phyloP scores from a whole-genome alignment of 2,329 filamentous ascomycete species.

The Chrysosporium keratinophilum region DNA sequence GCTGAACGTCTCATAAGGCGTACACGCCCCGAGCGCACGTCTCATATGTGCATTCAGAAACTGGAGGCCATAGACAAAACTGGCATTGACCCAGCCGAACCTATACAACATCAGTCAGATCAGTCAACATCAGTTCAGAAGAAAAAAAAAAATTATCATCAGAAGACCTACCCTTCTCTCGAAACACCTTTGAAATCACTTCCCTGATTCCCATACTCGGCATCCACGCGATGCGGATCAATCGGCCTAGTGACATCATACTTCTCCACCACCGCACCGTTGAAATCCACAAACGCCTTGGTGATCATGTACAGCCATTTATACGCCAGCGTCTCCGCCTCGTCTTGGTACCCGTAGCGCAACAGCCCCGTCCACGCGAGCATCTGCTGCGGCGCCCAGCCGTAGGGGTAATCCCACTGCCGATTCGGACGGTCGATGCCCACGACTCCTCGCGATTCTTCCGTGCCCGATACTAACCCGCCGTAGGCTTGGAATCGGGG shows the following conservation, averaged over 20 bases:
- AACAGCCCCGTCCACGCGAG: slow-evolving; percentile 89
- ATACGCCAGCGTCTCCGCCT: slow-evolving; percentile 81
- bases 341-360: slow-evolving; percentile 82
- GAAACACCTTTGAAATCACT: slow-evolving; percentile 91
- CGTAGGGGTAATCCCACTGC: slow-evolving; percentile 97
- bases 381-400: slow-evolving; percentile 98
- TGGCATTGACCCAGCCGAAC: slow-evolving; percentile 98
- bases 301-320: slow-evolving; percentile 98
- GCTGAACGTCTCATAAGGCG: slow-evolving; percentile 72
- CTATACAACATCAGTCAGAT: slow-evolving; percentile 40
- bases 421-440: slow-evolving; percentile 78
- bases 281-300: slow-evolving; percentile 96
- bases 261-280: slow-evolving; percentile 96
- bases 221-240: slow-evolving; percentile 87
- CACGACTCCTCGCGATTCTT: slow-evolving; percentile 72
- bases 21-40: slow-evolving; percentile 77
- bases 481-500: slow-evolving; percentile 82
- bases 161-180: slow-evolving; percentile 68
- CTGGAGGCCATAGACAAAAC: slow-evolving; percentile 85
- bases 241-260: slow-evolving; percentile 89
- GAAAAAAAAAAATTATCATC: neutral
- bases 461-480: slow-evolving; percentile 78
- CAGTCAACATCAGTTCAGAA: neutral
- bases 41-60: slow-evolving; percentile 83
- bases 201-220: slow-evolving; percentile 96